Evolutionary conservation across 2,329 filamentous ascomycete genomes (phyloP).

Genomic region (Penicillium italicum): DNA sequence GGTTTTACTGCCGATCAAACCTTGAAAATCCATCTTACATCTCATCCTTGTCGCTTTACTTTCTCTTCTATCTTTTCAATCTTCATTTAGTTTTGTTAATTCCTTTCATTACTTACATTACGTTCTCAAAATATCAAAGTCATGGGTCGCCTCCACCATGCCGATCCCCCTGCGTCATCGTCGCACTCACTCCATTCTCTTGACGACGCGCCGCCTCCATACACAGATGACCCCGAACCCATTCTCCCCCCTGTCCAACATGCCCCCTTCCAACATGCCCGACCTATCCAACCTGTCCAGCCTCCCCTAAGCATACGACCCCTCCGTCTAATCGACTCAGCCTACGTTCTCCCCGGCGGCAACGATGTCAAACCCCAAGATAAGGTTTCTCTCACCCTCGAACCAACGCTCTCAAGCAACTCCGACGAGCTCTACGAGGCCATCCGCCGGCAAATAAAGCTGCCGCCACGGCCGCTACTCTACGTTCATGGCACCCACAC

Average conservation of each 20-base stretch:
- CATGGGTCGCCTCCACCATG: conserved; percentile 14
- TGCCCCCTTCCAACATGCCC: conserved; percentile 1
- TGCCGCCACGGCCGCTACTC: conserved; percentile 22
- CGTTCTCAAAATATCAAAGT: background rate
- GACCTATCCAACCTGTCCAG: background rate
- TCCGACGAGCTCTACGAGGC: conserved; percentile 13
- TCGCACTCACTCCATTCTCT: conserved; percentile 20
- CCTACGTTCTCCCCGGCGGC: conserved; percentile 18
- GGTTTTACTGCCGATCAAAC: background rate
- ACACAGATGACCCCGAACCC: conserved; percentile 19
- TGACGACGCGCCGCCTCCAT: conserved; percentile 20
- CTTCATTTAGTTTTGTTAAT: background rate
- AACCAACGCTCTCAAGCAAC: conserved; percentile 15
- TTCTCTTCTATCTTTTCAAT: background rate
- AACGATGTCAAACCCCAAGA: conserved; percentile 4
- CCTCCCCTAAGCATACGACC: conserved; percentile 1
- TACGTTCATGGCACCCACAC: conserved; percentile 16
- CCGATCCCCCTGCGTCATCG: conserved; percentile 13
- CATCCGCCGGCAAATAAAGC: conserved; percentile 18
- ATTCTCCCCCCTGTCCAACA: background rate
- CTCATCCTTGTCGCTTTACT: background rate
- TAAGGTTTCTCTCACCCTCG: conserved; percentile 12
- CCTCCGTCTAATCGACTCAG: conserved; percentile 18
- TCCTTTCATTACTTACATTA: background rate
- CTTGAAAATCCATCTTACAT: background rate